Evolutionary conservation across 345 rosid genomes (phyloP).

Genomic region (Excoecaria agallocha): DNA sequence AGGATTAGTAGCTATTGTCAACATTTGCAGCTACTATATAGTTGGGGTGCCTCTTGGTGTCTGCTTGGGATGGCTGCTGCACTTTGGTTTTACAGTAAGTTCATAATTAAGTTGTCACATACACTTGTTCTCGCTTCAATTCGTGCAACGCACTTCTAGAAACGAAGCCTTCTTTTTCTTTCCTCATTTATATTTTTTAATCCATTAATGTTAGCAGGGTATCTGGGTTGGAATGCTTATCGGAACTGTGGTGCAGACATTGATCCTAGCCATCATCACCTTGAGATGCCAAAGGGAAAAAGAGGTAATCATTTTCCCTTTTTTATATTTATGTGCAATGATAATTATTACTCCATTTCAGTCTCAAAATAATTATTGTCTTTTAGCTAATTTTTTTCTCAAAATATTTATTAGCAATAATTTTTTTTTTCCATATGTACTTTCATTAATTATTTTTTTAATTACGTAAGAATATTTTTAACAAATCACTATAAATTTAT

Average conservation of each 20-base stretch:
- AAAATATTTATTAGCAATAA: too few species aligned
- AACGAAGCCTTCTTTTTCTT: too few species aligned
- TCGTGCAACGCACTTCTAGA: too few species aligned
- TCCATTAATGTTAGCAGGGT: slow-evolving; percentile 31
- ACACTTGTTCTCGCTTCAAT: background rate
- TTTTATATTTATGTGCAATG: too few species aligned
- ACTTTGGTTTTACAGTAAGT: slow-evolving; percentile 38
- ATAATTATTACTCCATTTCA: too few species aligned
- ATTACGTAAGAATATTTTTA: too few species aligned
- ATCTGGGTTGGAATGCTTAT: slow-evolving; percentile 50
- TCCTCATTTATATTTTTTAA: background rate
- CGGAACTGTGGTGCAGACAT: slow-evolving; percentile 51
- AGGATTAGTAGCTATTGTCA: slow-evolving; percentile 41
- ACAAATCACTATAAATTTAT: too few species aligned
- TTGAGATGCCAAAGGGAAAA: slow-evolving; percentile 42
- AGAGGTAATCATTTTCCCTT: slow-evolving; percentile 25
- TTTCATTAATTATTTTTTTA: too few species aligned
- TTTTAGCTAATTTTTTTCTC: too few species aligned
- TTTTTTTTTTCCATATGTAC: too few species aligned
- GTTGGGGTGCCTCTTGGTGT: slow-evolving; percentile 50
- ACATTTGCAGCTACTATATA: slow-evolving; percentile 49
- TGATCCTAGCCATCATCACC: slow-evolving; percentile 38
- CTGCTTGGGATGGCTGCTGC: slow-evolving; percentile 43
- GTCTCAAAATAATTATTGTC: too few species aligned
- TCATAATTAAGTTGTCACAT: background rate